Conservation (phyloP, 495 filamentous ascomycete genomes). For the Penicillium malachiteum region DNA sequence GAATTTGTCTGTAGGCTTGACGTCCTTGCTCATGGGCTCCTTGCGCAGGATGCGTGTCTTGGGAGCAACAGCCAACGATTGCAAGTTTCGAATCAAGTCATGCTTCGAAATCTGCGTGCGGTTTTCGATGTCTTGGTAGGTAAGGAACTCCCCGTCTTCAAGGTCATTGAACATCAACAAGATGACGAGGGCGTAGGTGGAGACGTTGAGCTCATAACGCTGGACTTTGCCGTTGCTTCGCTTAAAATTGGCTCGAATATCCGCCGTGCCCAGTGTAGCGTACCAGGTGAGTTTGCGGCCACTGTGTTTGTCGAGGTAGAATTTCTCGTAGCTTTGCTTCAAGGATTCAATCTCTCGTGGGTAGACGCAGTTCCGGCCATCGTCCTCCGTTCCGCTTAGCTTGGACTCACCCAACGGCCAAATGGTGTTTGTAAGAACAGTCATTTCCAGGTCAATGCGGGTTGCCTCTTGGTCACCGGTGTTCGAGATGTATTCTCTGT, state of each 20-base stretch:
- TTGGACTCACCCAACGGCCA: slow-evolving; percentile 72
- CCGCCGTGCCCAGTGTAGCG: slow-evolving; percentile 76
- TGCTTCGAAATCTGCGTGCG: slow-evolving; percentile 75
- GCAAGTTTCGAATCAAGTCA: slow-evolving; percentile 80
- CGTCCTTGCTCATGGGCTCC: slow-evolving; percentile 76
- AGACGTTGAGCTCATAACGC: slow-evolving; percentile 85
- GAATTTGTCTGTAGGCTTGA: slow-evolving; percentile 79
- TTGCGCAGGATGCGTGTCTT: slow-evolving; percentile 82
- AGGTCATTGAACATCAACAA: slow-evolving; percentile 87
- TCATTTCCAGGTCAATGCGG: slow-evolving; percentile 75
- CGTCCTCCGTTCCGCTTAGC: slow-evolving; percentile 65
- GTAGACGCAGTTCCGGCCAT: slow-evolving; percentile 54
- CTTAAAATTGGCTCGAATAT: slow-evolving; percentile 77
- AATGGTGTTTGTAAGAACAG: slow-evolving; percentile 85
- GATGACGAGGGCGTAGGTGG: slow-evolving; percentile 90
- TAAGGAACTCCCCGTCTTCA: slow-evolving; percentile 59
- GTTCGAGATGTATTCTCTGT: slow-evolving; percentile 64
- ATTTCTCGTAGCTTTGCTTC: slow-evolving; percentile 84
- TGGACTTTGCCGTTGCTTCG: slow-evolving; percentile 69
- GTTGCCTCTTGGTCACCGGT: slow-evolving; percentile 65
- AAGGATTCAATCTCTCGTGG: slow-evolving; percentile 73
- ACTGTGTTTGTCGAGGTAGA: slow-evolving; percentile 83
- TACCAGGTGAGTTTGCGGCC: slow-evolving; percentile 88
- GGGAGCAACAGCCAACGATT: slow-evolving; percentile 80
- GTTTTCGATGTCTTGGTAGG: slow-evolving; percentile 81